Conservation (phyloP, 345 rosid species). For the Euphorbia lathyris region DNA sequence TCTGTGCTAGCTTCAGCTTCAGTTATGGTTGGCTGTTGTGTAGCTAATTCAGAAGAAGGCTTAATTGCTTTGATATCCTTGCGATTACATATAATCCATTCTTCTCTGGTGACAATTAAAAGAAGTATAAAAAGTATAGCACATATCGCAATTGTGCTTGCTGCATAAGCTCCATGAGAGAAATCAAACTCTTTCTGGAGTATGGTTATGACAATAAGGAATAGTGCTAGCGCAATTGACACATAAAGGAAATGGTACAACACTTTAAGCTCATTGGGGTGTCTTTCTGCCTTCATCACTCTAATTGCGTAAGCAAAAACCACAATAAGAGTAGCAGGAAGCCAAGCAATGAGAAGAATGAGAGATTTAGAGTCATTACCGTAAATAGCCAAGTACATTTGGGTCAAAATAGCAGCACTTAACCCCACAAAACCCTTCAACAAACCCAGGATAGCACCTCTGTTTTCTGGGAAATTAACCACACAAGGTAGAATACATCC, state of each 20-base stretch:
- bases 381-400: conserved; percentile 72
- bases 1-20: neutral
- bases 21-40: conserved; percentile 13
- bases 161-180: conserved; percentile 50
- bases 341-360: conserved; percentile 74
- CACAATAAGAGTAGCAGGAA: conserved; percentile 73
- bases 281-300: conserved; percentile 42
- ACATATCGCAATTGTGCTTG: conserved; percentile 41
- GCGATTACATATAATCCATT: conserved; percentile 51
- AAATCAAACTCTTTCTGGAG: conserved; percentile 49
- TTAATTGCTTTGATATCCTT: conserved; percentile 24
- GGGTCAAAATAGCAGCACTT: conserved; percentile 85
- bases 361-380: conserved; percentile 72
- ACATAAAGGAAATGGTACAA: conserved; percentile 59
- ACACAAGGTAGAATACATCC: conserved; percentile 88
- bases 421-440: conserved; percentile 79
- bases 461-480: conserved; percentile 77
- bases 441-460: conserved; percentile 77
- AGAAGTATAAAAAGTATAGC: conserved; percentile 64
- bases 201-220: conserved; percentile 61
- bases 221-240: conserved; percentile 62
- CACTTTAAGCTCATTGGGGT: conserved; percentile 53
- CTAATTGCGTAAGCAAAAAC: conserved; percentile 68
- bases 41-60: conserved; percentile 24
- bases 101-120: conserved; percentile 54